A percentile compares a stretch with the other conserved stretches of the same genome.
Conservation (phyloP, 768 basidiomycete genomes). For the Cystoderma amianthinum region DNA sequence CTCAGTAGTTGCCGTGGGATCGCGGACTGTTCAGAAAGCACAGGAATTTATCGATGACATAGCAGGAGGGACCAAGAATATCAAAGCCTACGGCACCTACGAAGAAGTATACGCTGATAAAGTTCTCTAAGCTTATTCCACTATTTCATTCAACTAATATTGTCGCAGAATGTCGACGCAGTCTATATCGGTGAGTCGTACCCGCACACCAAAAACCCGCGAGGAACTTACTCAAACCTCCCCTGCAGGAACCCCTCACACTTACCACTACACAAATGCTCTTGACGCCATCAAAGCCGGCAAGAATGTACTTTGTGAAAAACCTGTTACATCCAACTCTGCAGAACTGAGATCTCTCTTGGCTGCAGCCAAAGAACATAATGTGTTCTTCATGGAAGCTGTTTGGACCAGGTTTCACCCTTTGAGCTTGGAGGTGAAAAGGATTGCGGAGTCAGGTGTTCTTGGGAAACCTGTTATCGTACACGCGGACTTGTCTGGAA, state of each 20-base stretch:
- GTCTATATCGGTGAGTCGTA: slow-evolving; percentile 58
- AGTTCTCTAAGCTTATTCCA: slow-evolving; percentile 26
- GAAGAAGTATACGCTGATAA: slow-evolving; percentile 66
- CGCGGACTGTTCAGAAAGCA: slow-evolving; percentile 63
- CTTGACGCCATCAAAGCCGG: slow-evolving; percentile 68
- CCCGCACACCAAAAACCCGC: not conserved
- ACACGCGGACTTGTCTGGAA: slow-evolving; percentile 70
- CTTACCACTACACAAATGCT: slow-evolving; percentile 74
- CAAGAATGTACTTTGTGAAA: slow-evolving; percentile 87
- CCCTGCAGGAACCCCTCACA: slow-evolving; percentile 73
- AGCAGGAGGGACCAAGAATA: slow-evolving; percentile 39
- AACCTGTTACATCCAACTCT: slow-evolving; percentile 75
- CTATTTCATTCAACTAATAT: slow-evolving; percentile 34
- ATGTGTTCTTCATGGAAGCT: slow-evolving; percentile 89
- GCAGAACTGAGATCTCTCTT: slow-evolving; percentile 73
- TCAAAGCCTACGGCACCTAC: slow-evolving; percentile 71
- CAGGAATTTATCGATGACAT: slow-evolving; percentile 55
- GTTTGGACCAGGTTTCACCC: slow-evolving; percentile 86
- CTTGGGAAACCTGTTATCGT: slow-evolving; percentile 62
- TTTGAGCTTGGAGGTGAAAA: slow-evolving; percentile 55
- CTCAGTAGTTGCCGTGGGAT: slow-evolving; percentile 71
- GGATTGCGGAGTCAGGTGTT: slow-evolving; percentile 51
- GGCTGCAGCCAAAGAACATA: slow-evolving; percentile 65
- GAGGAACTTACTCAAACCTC: not conserved
- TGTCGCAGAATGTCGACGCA: slow-evolving; percentile 56